Conservation (phyloP, 768 basidiomycete species). For the Russula griseocarnosa region DNA sequence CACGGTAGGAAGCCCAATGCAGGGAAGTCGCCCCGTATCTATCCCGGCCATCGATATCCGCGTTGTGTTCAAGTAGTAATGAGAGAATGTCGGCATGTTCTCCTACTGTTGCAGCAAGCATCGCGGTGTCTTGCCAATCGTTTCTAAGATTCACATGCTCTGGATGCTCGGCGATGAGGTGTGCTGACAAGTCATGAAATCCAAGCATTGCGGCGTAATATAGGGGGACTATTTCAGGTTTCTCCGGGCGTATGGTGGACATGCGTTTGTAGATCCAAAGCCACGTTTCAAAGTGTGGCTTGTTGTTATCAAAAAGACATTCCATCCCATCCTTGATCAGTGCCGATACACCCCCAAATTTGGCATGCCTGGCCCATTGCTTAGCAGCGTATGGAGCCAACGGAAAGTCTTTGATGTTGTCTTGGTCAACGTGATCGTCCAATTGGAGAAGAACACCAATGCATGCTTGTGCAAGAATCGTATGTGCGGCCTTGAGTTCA, state of each 20-base stretch:
- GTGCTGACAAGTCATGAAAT: too few species aligned
- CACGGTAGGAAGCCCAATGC: too few species aligned
- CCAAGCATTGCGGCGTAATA: too few species aligned
- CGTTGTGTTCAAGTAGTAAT: too few species aligned
- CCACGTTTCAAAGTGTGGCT: not conserved
- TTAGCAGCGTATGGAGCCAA: not conserved
- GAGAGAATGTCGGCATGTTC: too few species aligned
- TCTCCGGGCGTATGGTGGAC: not conserved
- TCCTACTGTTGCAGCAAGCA: too few species aligned
- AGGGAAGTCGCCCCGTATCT: too few species aligned
- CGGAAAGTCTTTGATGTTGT: not conserved
- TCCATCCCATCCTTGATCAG: not conserved
- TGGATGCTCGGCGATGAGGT: too few species aligned
- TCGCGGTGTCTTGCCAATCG: too few species aligned
- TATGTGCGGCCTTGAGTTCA: not conserved
- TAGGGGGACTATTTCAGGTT: too few species aligned
- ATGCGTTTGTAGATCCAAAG: not conserved
- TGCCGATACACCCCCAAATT: not conserved
- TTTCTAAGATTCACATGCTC: too few species aligned
- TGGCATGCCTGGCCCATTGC: not conserved
- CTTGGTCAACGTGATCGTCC: not conserved
- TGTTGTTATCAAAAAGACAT: not conserved
- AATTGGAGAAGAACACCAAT: not conserved
- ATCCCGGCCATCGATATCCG: too few species aligned
- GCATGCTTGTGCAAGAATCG: not conserved